Percentiles rank a stretch among this genome's conserved stretches.
These are phyloP conservation scores for Leccinum pseudoinsigne DNA, from an alignment of 1,284 basidiomycete genomes.

Conservation along the genomic window DNA sequence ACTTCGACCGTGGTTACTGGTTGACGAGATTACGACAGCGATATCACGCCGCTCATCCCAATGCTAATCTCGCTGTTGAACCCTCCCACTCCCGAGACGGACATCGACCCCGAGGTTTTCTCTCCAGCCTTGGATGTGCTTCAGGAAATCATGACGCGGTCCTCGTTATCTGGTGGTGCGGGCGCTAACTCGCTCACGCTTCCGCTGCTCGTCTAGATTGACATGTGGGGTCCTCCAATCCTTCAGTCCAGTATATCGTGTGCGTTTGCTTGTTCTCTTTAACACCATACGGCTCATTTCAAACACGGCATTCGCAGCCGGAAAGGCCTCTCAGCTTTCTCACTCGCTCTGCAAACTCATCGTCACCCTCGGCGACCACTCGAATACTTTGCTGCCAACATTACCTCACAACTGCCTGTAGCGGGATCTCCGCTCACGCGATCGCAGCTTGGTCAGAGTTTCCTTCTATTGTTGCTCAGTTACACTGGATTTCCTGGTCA, in stretches of 20 bases:
- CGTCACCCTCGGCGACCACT: constrained; percentile 82
- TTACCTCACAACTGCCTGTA: constrained; percentile 45
- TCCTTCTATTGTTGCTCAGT: constrained; percentile 67
- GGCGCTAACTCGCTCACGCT: constrained; percentile 76
- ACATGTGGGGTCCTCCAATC: constrained; percentile 52
- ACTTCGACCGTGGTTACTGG: constrained; percentile 40
- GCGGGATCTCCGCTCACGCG: constrained; percentile 30
- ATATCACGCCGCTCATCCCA: constrained; percentile 64
- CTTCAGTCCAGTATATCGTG: constrained; percentile 48
- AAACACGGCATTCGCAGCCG: constrained; percentile 26
- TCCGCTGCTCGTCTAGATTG: constrained; percentile 77
- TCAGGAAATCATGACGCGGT: constrained; percentile 75
- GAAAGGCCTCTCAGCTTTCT: constrained; percentile 53
- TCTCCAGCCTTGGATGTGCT: constrained; percentile 68
- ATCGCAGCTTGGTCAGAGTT: constrained; percentile 66
- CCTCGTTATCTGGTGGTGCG: constrained; percentile 69
- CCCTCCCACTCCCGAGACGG: constrained; percentile 30
- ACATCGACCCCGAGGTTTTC: constrained; percentile 53
- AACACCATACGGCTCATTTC: not conserved
- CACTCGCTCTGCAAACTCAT: constrained; percentile 79
- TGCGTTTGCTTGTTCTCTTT: constrained; percentile 25
- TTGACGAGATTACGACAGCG: constrained; percentile 36
- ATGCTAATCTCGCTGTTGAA: constrained; percentile 24
- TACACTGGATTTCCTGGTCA: constrained; percentile 77
- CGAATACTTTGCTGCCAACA: constrained; percentile 76